Conservation (phyloP, 2,329 filamentous ascomycete genomes). For the Conoideocrella luteorostrata region DNA sequence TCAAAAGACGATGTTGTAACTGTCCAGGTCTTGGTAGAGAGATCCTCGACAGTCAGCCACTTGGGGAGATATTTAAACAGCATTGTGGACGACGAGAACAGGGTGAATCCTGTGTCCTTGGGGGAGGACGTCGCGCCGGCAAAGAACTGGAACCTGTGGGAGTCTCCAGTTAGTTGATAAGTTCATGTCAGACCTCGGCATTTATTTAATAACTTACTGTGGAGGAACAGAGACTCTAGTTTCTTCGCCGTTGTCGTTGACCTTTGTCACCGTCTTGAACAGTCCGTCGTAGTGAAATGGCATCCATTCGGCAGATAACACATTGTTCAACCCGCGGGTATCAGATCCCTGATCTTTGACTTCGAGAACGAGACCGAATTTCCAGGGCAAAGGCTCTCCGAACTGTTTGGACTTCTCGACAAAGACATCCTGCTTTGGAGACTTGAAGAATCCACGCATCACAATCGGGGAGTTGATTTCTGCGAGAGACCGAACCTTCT, state of each 20-base stretch:
- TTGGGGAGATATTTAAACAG: conserved; percentile 40
- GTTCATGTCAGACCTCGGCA: background rate
- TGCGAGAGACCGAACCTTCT: conserved; percentile 38
- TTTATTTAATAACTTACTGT: conserved; percentile 21
- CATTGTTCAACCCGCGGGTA: conserved; percentile 41
- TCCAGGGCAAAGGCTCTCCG: conserved; percentile 44
- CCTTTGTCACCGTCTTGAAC: conserved; percentile 43
- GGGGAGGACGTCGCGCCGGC: conserved; percentile 40
- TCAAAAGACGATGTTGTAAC: conserved; percentile 43
- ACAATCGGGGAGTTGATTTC: conserved; percentile 47
- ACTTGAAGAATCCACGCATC: conserved; percentile 44
- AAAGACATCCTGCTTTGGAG: conserved; percentile 37
- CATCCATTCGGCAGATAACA: conserved; percentile 48
- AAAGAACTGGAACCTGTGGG: conserved; percentile 44
- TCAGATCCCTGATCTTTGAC: conserved; percentile 42
- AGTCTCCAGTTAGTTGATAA: conserved; percentile 1
- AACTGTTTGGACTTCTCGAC: conserved; percentile 39
- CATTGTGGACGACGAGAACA: conserved; percentile 46
- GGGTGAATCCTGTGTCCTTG: conserved; percentile 43
- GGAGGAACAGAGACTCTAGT: conserved; percentile 36
- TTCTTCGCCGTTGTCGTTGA: conserved; percentile 31
- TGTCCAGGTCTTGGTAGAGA: conserved; percentile 39
- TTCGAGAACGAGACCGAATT: conserved; percentile 44
- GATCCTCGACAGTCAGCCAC: conserved; percentile 26
- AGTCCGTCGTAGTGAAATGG: conserved; percentile 52